These are phyloP conservation scores for Epichloe amarillans DNA, from an alignment of 2,329 filamentous ascomycete species.

Conservation along the genomic window DNA sequence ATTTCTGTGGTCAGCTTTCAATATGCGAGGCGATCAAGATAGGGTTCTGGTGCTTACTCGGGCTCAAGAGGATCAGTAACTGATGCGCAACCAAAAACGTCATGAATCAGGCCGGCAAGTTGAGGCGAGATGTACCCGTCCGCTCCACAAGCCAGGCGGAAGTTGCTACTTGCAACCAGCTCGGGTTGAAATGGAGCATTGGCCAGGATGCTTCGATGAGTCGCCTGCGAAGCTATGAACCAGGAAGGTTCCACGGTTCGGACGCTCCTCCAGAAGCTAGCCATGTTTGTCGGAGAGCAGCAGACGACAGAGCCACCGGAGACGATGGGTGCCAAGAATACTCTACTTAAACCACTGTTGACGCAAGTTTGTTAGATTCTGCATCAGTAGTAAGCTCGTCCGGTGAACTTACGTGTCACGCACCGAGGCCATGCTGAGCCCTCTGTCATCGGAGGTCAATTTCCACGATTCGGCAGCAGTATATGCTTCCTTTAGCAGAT, in stretches of 20 bases:
- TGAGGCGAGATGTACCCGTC: conserved; percentile 1
- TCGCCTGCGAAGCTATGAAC: not conserved
- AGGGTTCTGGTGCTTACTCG: not conserved
- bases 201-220: not conserved
- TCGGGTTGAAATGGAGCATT: not conserved
- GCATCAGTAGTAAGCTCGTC: not conserved
- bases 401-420: conserved; percentile 2
- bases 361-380: not conserved
- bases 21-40: too few species aligned
- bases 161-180: not conserved
- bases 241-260: not conserved
- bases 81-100: conserved; percentile 3
- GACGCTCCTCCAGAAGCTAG: not conserved
- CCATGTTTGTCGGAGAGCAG: not conserved
- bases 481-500: conserved; percentile 1
- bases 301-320: conserved; percentile 1
- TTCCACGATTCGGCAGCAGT: conserved; percentile 1
- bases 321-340: not conserved
- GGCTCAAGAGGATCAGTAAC: not conserved
- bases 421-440: conserved; percentile 4
- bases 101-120: conserved; percentile 1
- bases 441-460: not conserved
- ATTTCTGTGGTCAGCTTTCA: not conserved
- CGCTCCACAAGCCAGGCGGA: not conserved
- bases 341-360: not conserved